Base-by-base conservation (phyloP, 2,329 filamentous ascomycete species). In the Nemania sp. region DNA sequence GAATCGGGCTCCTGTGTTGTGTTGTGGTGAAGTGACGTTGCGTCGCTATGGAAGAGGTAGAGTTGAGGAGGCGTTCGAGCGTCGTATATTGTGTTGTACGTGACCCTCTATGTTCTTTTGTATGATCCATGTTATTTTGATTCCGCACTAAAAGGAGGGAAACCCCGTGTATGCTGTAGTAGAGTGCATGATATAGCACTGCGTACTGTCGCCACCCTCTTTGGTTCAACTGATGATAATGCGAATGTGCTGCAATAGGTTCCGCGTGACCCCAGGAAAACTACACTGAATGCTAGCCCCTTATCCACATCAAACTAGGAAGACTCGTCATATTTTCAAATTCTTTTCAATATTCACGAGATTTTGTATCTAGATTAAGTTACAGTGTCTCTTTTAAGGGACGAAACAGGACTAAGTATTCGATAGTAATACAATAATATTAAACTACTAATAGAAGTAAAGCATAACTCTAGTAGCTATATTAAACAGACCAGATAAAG, bases 21-120 rank as follows among this genome's bases (percentile, higher is more conserved):
- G n/a, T 56, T 22, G 41, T 38, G 29, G 26, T 20, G 60, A 38
- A 32, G 60, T 63, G 60, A 49, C 41, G 60, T 49, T 54, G 29
- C 41, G 5, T 51, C 7, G 4, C 5, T 18, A 2, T 27, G 22
- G n/a, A 4, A 24, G 7, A 49, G 27, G 26, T 11, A 27, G 22
- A 27, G 27, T 32, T 29, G 52, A 56, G 22, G 10, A n/a, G 60
- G 27, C 35, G 41, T 38, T 20, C n/a, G 27, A 56, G 41, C 29
- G 35, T 54, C 20, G 3, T 51, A 38, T n/a, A 6, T 13, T 49
- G 52, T 15, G 43, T 45, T 27, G 13, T 56, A 27, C 52, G 43
- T 41, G 51, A 15, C 20, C 6, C 8, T 27, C 20, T 51, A 24
- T 15, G 11, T 15, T 24, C 10, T 24, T 15, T 2, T 15, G 5